Conservation (phyloP, 306 rosid genomes). For the Delonix regia region DNA sequence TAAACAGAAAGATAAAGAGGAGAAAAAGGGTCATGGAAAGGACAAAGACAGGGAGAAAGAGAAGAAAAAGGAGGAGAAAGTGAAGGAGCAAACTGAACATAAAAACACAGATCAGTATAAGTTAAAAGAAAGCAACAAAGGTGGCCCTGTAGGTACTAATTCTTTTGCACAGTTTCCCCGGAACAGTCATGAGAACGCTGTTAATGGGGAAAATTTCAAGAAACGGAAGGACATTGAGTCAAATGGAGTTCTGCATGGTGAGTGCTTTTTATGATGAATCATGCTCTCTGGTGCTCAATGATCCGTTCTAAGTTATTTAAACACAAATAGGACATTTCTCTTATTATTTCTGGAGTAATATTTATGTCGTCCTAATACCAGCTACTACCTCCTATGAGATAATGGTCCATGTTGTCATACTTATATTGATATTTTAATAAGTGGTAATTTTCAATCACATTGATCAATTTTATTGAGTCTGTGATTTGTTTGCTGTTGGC, state of each 20-base stretch:
- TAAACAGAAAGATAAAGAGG: constrained; percentile 71
- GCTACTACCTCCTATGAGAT: constrained; percentile 32
- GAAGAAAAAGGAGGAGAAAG: constrained; percentile 61
- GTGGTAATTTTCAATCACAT: constrained; percentile 21
- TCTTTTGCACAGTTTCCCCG: constrained; percentile 47
- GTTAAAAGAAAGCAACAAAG: constrained; percentile 54
- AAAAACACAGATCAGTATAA: constrained; percentile 46
- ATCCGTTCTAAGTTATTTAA: constrained; percentile 34
- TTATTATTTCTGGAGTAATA: constrained; percentile 45
- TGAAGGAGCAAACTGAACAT: constrained; percentile 43
- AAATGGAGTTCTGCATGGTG: constrained; percentile 86
- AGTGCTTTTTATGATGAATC: constrained; percentile 53
- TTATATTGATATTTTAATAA: constrained; percentile 32
- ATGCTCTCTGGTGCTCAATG: constrained; percentile 42
- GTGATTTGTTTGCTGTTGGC: constrained; percentile 41
- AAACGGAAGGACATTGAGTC: constrained; percentile 82
- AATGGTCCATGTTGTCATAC: constrained; percentile 33
- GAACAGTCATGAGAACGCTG: constrained; percentile 51
- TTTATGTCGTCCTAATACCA: constrained; percentile 26
- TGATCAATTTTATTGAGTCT: constrained; percentile 33
- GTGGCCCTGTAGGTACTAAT: constrained; percentile 47
- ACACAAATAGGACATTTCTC: constrained; percentile 38
- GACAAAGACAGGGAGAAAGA: constrained; percentile 82
- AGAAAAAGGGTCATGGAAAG: constrained; percentile 78
- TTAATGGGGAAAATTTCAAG: constrained; percentile 58